phyloP scores from a whole-genome alignment of 352 stramenopile species.

The Globisporangium spiculum region DNA sequence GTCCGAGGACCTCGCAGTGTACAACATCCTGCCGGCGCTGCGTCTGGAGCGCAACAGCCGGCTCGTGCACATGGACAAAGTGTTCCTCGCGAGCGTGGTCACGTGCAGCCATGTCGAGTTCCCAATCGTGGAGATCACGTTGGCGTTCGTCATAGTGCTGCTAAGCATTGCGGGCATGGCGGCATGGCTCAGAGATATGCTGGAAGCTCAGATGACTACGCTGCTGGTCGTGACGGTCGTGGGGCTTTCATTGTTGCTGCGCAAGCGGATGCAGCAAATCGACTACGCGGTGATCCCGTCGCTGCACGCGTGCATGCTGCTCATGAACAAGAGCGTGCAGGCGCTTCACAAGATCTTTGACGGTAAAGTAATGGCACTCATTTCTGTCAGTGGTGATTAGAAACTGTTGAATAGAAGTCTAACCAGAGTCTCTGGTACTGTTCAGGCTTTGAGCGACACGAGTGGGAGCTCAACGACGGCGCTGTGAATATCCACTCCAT shows the following conservation, averaged over 20 bases:
- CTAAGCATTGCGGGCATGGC: not conserved
- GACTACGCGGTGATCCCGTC: constrained; percentile 65
- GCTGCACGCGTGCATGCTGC: constrained; percentile 53
- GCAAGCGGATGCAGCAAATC: constrained; percentile 33
- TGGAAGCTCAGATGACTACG: constrained; percentile 17
- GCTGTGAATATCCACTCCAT: constrained; percentile 74
- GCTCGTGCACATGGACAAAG: constrained; percentile 54
- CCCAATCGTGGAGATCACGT: constrained; percentile 28
- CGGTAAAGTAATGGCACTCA: constrained; percentile 17
- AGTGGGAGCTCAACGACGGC: constrained; percentile 76
- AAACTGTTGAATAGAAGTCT: not conserved
- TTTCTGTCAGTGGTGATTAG: not conserved
- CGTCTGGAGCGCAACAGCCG: constrained; percentile 45
- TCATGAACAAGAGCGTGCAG: constrained; percentile 48
- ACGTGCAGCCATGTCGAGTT: constrained; percentile 44
- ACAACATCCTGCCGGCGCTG: not conserved
- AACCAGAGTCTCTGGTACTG: not conserved
- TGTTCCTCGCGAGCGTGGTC: constrained; percentile 63
- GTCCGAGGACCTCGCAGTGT: constrained; percentile 1
- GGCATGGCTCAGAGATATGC: not conserved
- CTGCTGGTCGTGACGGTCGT: constrained; percentile 8
- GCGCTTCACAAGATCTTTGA: constrained; percentile 59
- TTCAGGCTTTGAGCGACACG: constrained; percentile 43
- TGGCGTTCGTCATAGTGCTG: not conserved
- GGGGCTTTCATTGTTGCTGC: constrained; percentile 21